Evolutionary conservation across 1,139 yeast species (phyloP), one percentile per base, ranked within the genome.

Genomic region (Diutina sp.): DNA sequence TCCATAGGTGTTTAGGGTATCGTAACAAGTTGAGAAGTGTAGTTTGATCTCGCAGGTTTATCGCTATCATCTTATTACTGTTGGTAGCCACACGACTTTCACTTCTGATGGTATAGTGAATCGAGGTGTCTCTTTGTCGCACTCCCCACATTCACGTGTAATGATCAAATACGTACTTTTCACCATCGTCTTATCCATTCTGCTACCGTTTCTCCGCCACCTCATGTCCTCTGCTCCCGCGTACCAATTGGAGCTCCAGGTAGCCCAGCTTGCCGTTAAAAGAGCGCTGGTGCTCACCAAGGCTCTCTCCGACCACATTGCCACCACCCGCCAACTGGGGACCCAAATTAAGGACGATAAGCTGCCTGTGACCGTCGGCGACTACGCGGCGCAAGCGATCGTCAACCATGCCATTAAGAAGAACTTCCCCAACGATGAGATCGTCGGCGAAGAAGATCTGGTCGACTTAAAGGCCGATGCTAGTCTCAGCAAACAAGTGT

Each of bases 331-430:
- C 60, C 72, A 79, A 41, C 72, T 82, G 14, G 79, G 79, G 4
- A 85, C 91, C 1, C 84, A 90, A 61, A 86, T 90, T 60, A 93
- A 93, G 66, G 80, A 81, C 47, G 99, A 93, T 68, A 83, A 84
- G 62, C 89, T 97, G 1, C 99, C 99, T 1, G 99, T 93, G 14
- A 93, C 99, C 1, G 80, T 93, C 55, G 99, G 98, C 28, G 99
- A 93, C 67, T 93, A 87, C 68, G 97, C 96, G 5, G 93, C 97
- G 0, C 99, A 93, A 67, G 97, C 97, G 0, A 82, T 93, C 55
- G 85, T 93, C 58, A 91, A 90, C 70, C 82, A 88, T 60, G 95
- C 97, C 3, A 80, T 93, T 60, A 79, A 82, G 64, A 70, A 80
- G 58, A 87, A 84, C 61, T 93, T 93, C 72, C 97, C 97, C 2